A percentile compares a stretch with the other conserved stretches of the same genome.
These are phyloP conservation scores for Pisolithus thermaeus DNA, from an alignment of 1,284 basidiomycete genomes.

Conservation along the genomic window DNA sequence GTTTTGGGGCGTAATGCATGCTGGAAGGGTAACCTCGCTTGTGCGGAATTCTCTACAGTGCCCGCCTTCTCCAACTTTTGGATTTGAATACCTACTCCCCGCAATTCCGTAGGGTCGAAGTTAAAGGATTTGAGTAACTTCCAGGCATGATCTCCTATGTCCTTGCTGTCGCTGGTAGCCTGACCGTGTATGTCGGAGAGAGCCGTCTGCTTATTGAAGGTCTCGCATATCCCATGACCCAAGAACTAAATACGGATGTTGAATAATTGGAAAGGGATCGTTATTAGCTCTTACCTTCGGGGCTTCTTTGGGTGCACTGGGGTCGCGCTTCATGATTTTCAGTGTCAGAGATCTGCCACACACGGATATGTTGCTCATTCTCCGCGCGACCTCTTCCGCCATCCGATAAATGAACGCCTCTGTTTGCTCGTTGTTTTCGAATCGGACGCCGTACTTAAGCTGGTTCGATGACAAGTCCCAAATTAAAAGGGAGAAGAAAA, in stretches of 20 bases:
- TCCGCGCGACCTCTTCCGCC: conserved; percentile 68
- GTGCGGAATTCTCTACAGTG: conserved; percentile 34
- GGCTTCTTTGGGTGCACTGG: conserved; percentile 84
- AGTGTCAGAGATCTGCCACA: conserved; percentile 72
- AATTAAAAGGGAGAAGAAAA: conserved; percentile 12
- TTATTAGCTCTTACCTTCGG: conserved; percentile 63
- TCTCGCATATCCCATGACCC: conserved; percentile 87
- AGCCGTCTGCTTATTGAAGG: conserved; percentile 69
- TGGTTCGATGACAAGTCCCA: not conserved
- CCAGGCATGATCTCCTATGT: conserved; percentile 79
- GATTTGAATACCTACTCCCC: conserved; percentile 94
- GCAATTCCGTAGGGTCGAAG: conserved; percentile 80
- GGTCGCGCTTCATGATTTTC: conserved; percentile 86
- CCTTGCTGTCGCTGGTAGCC: conserved; percentile 66
- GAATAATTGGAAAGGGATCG: not conserved
- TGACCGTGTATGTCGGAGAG: conserved; percentile 54
- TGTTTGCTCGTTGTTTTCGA: conserved; percentile 76
- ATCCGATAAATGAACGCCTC: conserved; percentile 74
- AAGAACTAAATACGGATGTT: conserved; percentile 57
- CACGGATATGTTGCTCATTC: conserved; percentile 63
- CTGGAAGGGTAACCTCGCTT: conserved; percentile 52
- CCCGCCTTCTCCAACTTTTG: conserved; percentile 69
- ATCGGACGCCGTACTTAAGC: conserved; percentile 88
- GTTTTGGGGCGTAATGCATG: conserved; percentile 11
- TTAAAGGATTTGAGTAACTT: conserved; percentile 66